Evolutionary conservation across 345 rosid genomes (phyloP).

Genomic region (Rubroshorea leprosula): DNA sequence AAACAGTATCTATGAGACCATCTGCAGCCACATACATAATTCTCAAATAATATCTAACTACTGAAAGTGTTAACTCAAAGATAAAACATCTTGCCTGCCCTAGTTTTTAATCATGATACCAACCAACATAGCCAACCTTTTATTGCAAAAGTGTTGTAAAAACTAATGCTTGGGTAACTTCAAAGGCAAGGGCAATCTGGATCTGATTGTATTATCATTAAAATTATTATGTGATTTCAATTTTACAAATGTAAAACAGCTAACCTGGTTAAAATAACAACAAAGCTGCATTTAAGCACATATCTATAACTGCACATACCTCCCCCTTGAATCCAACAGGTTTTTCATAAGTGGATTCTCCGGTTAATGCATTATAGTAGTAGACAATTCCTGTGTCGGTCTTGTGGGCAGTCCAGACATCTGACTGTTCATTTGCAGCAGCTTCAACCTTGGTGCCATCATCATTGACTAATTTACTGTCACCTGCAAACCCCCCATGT

Average conservation of each 20-base stretch:
- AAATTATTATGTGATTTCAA: not conserved
- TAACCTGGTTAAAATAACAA: not conserved
- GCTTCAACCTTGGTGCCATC: slow-evolving; percentile 26
- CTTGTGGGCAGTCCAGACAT: slow-evolving; percentile 95
- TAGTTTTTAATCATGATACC: too few species aligned
- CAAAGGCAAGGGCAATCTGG: not conserved
- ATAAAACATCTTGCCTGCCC: not conserved
- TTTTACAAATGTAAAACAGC: not conserved
- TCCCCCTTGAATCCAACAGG: slow-evolving; percentile 72
- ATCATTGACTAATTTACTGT: slow-evolving; percentile 36
- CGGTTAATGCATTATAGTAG: slow-evolving; percentile 85
- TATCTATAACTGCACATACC: slow-evolving; percentile 41
- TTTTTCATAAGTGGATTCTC: slow-evolving; percentile 83
- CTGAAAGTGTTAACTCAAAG: not conserved
- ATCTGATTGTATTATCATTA: not conserved
- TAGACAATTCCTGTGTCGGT: slow-evolving; percentile 70
- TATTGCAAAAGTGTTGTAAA: not conserved
- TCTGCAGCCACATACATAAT: not conserved
- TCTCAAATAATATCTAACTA: not conserved
- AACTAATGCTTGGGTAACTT: not conserved
- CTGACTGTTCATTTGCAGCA: slow-evolving; percentile 35
- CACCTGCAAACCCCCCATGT: slow-evolving; percentile 46
- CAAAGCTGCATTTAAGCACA: slow-evolving; percentile 4
- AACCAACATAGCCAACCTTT: not conserved
- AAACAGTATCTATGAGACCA: not conserved